Percentiles rank a stretch among this genome's conserved stretches.
phyloP scores from a whole-genome alignment of 2,329 filamentous ascomycete genomes.

The Helminthosporium solani region DNA sequence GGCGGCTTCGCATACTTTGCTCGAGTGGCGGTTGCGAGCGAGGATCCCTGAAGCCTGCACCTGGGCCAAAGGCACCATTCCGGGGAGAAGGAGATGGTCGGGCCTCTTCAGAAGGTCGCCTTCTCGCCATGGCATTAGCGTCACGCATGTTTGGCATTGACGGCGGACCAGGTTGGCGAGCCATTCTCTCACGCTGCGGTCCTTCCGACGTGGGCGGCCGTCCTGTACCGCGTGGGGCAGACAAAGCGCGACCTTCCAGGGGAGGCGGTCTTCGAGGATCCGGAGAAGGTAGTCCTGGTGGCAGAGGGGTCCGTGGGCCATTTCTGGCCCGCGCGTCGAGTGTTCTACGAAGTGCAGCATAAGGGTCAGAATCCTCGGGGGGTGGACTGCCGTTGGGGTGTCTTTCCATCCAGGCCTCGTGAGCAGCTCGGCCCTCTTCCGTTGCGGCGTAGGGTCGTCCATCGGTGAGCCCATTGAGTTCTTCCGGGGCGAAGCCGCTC shows the following conservation, averaged over 20 bases:
- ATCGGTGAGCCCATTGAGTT: constrained; percentile 74
- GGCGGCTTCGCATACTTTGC: constrained; percentile 33
- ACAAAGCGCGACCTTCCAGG: constrained; percentile 15
- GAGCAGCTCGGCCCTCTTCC: constrained; percentile 26
- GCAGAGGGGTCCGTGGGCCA: constrained; percentile 10
- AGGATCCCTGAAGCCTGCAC: constrained; percentile 18
- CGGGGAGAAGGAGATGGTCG: constrained; percentile 8
- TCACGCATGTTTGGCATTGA: constrained; percentile 9
- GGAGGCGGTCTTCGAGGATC: constrained; percentile 17
- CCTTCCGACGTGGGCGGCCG: constrained; percentile 12
- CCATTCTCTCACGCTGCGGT: constrained; percentile 8
- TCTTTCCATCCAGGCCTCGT: constrained; percentile 6
- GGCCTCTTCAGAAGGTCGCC: constrained; percentile 10
- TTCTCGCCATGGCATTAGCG: constrained; percentile 1
- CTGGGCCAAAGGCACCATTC: constrained; percentile 12
- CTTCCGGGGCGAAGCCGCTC: constrained; percentile 76
- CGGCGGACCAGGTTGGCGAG: constrained; percentile 3
- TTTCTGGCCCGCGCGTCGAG: not conserved
- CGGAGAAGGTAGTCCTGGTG: constrained; percentile 11
- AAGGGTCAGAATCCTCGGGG: constrained; percentile 7
- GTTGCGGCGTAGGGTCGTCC: constrained; percentile 34
- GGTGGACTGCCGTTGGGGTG: constrained; percentile 2
- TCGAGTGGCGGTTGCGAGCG: constrained; percentile 38
- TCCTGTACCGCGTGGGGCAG: constrained; percentile 16
- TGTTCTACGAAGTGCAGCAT: constrained; percentile 1